phyloP scores from a whole-genome alignment of 225 moss, liverwort and hornwort species.

The Takakia lepidozioides region DNA sequence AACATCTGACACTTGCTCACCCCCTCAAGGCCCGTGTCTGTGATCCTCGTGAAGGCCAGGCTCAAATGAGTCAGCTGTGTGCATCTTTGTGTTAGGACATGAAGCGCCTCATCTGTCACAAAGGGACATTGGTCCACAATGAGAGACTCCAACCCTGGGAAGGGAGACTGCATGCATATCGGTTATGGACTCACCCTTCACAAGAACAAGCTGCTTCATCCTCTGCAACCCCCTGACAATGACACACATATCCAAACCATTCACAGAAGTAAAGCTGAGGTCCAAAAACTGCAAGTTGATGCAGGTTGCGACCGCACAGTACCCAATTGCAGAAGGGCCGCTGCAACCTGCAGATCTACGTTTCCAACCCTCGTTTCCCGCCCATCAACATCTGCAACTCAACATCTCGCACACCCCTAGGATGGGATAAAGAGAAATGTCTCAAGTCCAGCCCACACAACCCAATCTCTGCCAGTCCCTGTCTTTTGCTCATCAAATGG shows the following conservation, averaged over 20 bases:
- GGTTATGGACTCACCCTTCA: conserved; percentile 55
- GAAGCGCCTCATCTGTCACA: conserved; percentile 57
- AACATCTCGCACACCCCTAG: conserved; percentile 56
- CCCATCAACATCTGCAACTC: conserved; percentile 68
- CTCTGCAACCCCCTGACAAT: conserved; percentile 51
- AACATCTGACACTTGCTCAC: conserved; percentile 54
- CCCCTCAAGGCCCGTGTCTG: conserved; percentile 49
- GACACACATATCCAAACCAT: conserved; percentile 59
- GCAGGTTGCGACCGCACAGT: conserved; percentile 61
- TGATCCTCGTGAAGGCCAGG: conserved; percentile 68
- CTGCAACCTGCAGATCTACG: conserved; percentile 60
- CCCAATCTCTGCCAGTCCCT: conserved; percentile 62
- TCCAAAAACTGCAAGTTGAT: conserved; percentile 48
- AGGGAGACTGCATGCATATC: conserved; percentile 53
- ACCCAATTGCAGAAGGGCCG: conserved; percentile 59
- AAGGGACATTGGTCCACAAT: conserved; percentile 65
- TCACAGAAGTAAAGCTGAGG: conserved; percentile 59
- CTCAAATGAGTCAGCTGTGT: conserved; percentile 52
- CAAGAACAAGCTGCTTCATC: conserved; percentile 55
- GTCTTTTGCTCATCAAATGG: conserved; percentile 53
- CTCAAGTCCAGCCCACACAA: conserved; percentile 57
- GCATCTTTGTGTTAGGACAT: conserved; percentile 42
- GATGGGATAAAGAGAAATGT: conserved; percentile 41
- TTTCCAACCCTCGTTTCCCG: conserved; percentile 55
- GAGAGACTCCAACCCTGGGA: conserved; percentile 48